Percentiles rank a stretch among this genome's conserved stretches.
Conservation (phyloP, 306 rosid species). For the Casuarina cunninghamiana region DNA sequence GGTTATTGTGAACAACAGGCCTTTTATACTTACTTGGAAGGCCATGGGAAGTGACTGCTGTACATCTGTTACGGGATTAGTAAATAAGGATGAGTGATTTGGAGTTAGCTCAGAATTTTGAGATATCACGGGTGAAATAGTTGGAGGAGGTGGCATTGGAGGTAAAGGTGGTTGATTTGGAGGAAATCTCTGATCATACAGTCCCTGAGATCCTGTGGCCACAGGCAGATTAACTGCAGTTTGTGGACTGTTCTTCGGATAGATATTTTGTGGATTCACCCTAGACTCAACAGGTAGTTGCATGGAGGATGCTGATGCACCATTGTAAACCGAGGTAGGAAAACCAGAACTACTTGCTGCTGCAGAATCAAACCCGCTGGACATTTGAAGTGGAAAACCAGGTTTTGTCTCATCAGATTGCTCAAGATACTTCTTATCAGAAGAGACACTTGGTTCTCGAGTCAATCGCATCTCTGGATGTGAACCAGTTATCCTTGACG, state of each 20-base stretch:
- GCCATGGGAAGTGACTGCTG: conserved; percentile 51
- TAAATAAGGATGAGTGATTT: conserved; percentile 58
- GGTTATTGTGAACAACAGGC: conserved; percentile 14
- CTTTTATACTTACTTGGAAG: conserved; percentile 58
- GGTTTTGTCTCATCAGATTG: conserved; percentile 69
- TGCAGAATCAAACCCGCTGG: conserved; percentile 66
- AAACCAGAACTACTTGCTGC: conserved; percentile 51
- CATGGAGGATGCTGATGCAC: conserved; percentile 52
- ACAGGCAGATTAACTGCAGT: conserved; percentile 55
- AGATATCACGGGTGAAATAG: conserved; percentile 55
- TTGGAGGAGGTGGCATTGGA: conserved; percentile 89
- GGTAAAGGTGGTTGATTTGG: conserved; percentile 94
- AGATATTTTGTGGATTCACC: conserved; percentile 56
- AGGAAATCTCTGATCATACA: conserved; percentile 73
- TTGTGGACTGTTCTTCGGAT: conserved; percentile 63
- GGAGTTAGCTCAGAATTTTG: conserved; percentile 64
- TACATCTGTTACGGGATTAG: conserved; percentile 55
- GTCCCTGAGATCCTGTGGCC: conserved; percentile 71
- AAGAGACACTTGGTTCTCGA: conserved; percentile 85
- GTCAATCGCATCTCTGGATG: conserved; percentile 70
- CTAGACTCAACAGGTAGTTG: conserved; percentile 63
- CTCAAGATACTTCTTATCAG: conserved; percentile 80
- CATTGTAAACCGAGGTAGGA: conserved; percentile 53
- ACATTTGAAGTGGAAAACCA: conserved; percentile 43
- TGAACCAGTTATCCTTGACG: conserved; percentile 87